Evolutionary conservation across 2,329 filamentous ascomycete species (phyloP).

Genomic region (Fusarium poae): DNA sequence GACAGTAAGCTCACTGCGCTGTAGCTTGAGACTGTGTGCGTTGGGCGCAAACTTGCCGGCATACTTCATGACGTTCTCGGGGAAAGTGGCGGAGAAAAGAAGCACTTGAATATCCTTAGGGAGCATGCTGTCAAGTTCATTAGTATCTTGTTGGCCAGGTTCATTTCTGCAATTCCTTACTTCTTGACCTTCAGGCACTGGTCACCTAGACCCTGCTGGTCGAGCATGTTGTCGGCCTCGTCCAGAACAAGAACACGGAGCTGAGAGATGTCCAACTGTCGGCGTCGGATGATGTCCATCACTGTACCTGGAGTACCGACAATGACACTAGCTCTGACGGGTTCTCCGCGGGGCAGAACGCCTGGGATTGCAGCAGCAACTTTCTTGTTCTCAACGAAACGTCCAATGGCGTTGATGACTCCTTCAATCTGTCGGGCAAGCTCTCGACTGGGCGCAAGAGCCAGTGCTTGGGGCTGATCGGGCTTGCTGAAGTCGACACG

Average conservation of each 20-base stretch:
- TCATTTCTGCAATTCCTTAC: constrained; percentile 60
- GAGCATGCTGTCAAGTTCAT: constrained; percentile 69
- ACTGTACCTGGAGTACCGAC: constrained; percentile 96
- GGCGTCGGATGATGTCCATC: constrained; percentile 84
- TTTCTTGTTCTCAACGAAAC: constrained; percentile 80
- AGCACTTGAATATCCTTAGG: constrained; percentile 85
- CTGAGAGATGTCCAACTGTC: constrained; percentile 77
- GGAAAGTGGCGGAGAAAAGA: constrained; percentile 95
- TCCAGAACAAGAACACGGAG: constrained; percentile 91
- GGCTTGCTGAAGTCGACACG: constrained; percentile 81
- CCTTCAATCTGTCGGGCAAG: constrained; percentile 93
- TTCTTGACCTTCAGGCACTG: constrained; percentile 91
- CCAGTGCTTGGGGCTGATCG: constrained; percentile 83
- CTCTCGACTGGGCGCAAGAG: constrained; percentile 93
- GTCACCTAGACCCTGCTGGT: constrained; percentile 93
- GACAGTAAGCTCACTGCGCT: constrained; percentile 92
- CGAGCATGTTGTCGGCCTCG: constrained; percentile 99
- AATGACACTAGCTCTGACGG: constrained; percentile 81
- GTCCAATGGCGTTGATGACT: constrained; percentile 85
- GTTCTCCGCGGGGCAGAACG: constrained; percentile 74
- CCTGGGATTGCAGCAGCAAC: constrained; percentile 89
- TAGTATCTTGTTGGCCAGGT: constrained; percentile 44
- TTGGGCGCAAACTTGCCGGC: constrained; percentile 86
- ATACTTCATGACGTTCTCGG: constrained; percentile 85
- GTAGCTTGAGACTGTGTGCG: constrained; percentile 87